Evolutionary conservation across 768 basidiomycete species (phyloP), one percentile per base, ranked within the genome.

Genomic region (Leccinum arenicola): DNA sequence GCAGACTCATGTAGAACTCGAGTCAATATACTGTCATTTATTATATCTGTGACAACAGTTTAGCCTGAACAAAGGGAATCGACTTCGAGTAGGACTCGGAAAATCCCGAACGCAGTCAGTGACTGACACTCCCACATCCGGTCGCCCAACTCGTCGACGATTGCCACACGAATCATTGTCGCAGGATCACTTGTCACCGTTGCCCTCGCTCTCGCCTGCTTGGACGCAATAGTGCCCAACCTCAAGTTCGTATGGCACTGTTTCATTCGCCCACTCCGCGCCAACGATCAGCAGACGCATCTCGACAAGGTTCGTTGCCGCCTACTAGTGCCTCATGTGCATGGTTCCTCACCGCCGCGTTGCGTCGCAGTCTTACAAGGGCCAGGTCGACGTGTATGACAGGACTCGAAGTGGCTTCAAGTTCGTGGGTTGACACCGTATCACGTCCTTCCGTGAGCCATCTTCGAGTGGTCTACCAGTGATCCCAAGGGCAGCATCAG

Each of bases 381-480:
- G 84, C 7, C 88, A 90, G 67, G 88, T 87, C 2, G 79, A 82
- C 47, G 81, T 90, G 25, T 91, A 92, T 68, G 89, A 91, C 75
- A 71, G 75, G 43, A 91, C 89, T 1, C 76, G 90, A 5, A 76
- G 73, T 36, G 72, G 78, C 15, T 76, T 91, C 21, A 80, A 29
- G 29, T 29, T 29, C 6, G 29, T 29, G 6, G 29, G 29, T 29
- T 29, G 29, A 85, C 64, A 88, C 87, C 12, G 87, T 91, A 85
- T 78, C 89, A 10, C 78, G 77, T 54, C 76, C 90, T 15, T 80
- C 82, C 4, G 85, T 86, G 0, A 79, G 81, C 36, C 88, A 90
- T 62, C 73, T 91, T 7, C 70, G 84, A 84, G 61, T 84, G 84
- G 78, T 55, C 74, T 1, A 27, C 27, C 1, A 70, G 74, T 3